phyloP scores from a whole-genome alignment of 1,139 yeast genomes.

The Kurtzmaniella quercitrusa region DNA sequence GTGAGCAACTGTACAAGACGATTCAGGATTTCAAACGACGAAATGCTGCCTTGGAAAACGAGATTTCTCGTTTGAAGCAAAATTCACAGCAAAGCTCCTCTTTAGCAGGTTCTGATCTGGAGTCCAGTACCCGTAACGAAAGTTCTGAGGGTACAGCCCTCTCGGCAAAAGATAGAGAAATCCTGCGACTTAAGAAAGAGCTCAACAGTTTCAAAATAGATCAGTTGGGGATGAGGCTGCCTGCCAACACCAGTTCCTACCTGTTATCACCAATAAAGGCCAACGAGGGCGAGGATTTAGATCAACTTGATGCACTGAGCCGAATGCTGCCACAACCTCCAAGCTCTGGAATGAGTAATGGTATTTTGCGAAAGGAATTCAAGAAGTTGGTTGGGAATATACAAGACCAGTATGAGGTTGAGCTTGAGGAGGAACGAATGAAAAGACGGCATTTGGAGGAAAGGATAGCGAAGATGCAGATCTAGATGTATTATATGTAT shows the following conservation, averaged over 20 bases:
- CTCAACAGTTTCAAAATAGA: constrained; percentile 49
- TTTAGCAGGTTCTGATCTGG: neutral
- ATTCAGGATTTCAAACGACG: constrained; percentile 49
- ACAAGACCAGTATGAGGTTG: constrained; percentile 57
- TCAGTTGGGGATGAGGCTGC: constrained; percentile 29
- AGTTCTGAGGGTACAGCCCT: neutral
- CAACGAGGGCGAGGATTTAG: constrained; percentile 14
- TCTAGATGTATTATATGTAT: neutral
- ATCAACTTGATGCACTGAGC: constrained; percentile 13
- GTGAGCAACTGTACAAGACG: constrained; percentile 44
- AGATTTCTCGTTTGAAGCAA: constrained; percentile 27
- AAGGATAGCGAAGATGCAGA: constrained; percentile 19
- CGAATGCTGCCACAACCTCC: constrained; percentile 11
- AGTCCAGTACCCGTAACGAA: neutral
- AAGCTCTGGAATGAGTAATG: constrained; percentile 29
- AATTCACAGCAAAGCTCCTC: neutral
- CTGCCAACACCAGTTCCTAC: constrained; percentile 9
- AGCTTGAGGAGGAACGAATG: constrained; percentile 54
- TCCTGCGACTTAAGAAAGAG: constrained; percentile 43
- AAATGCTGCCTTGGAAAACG: constrained; percentile 41
- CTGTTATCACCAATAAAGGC: constrained; percentile 2
- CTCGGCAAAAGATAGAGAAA: constrained; percentile 36
- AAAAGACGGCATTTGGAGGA: constrained; percentile 48
- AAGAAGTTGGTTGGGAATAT: constrained; percentile 62
- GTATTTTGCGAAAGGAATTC: constrained; percentile 65